phyloP scores from a whole-genome alignment of 2,329 filamentous ascomycete species.

The Xylaria sp. region DNA sequence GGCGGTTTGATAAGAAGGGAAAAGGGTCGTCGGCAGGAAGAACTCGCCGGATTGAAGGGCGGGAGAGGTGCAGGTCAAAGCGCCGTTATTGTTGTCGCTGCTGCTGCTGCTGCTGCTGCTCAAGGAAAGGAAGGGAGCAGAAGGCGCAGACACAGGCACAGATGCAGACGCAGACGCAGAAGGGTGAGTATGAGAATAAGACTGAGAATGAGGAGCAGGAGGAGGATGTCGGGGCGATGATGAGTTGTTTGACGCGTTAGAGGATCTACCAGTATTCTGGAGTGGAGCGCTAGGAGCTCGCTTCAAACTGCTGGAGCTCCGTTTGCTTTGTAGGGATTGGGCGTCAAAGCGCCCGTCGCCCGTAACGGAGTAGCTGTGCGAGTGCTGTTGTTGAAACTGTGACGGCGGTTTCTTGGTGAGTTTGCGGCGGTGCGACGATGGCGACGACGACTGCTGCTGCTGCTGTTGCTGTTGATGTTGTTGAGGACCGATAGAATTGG shows the following conservation, averaged over 20 bases:
- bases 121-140: slow-evolving; percentile 10
- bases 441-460: background rate
- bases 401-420: slow-evolving; percentile 70
- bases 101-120: slow-evolving; percentile 24
- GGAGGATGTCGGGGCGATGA: slow-evolving; percentile 58
- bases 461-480: background rate
- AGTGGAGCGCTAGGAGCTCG: slow-evolving; percentile 69
- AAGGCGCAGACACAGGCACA: background rate
- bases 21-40: slow-evolving; percentile 52
- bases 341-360: slow-evolving; percentile 66
- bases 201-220: slow-evolving; percentile 6
- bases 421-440: slow-evolving; percentile 63
- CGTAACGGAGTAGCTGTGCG: slow-evolving; percentile 56
- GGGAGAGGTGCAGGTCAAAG: slow-evolving; percentile 55
- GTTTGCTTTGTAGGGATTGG: slow-evolving; percentile 68
- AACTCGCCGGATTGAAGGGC: slow-evolving; percentile 58
- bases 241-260: slow-evolving; percentile 55
- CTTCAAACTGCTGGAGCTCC: slow-evolving; percentile 70
- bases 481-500: slow-evolving; percentile 11
- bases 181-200: slow-evolving; percentile 20
- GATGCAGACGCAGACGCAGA: background rate
- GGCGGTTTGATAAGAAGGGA: slow-evolving; percentile 43
- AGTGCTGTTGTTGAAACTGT: slow-evolving; percentile 28
- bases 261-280: slow-evolving; percentile 41
- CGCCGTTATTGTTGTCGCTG: slow-evolving; percentile 33